phyloP scores from a whole-genome alignment of 768 basidiomycete genomes.

The Agaricus sinodeliciosus region DNA sequence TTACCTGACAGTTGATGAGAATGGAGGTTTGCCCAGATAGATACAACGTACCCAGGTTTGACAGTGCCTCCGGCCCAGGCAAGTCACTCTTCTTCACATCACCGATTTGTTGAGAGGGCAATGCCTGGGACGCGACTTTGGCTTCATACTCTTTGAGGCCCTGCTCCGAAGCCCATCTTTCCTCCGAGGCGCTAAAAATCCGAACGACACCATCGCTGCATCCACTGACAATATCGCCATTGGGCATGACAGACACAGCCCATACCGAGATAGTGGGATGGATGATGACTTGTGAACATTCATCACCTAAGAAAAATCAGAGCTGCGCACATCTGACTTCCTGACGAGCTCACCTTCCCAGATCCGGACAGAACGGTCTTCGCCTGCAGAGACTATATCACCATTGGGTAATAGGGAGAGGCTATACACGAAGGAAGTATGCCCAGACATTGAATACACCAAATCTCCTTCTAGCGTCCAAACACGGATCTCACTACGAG shows the following conservation, averaged over 20 bases:
- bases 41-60: conserved; percentile 49
- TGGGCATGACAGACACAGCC: conserved; percentile 82
- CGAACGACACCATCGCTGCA: conserved; percentile 84
- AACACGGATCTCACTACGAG: conserved; percentile 78
- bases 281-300: conserved; percentile 81
- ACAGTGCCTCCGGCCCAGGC: conserved; percentile 78
- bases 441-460: conserved; percentile 79
- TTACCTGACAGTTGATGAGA: conserved; percentile 45
- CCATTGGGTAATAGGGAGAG: conserved; percentile 77
- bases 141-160: conserved; percentile 69
- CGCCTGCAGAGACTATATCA: conserved; percentile 83
- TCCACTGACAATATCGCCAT: conserved; percentile 89
- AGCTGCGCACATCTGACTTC: neutral
- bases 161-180: conserved; percentile 63
- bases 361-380: conserved; percentile 87
- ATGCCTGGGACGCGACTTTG: conserved; percentile 66
- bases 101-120: conserved; percentile 84
- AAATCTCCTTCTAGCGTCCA: conserved; percentile 84
- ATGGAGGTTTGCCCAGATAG: neutral
- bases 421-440: conserved; percentile 96
- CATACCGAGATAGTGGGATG: conserved; percentile 98
- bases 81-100: conserved; percentile 91
- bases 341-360: conserved; percentile 68
- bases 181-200: conserved; percentile 71
- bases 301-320: conserved; percentile 47